phyloP scores from a whole-genome alignment of 768 basidiomycete species.

The Suillus luteus region DNA sequence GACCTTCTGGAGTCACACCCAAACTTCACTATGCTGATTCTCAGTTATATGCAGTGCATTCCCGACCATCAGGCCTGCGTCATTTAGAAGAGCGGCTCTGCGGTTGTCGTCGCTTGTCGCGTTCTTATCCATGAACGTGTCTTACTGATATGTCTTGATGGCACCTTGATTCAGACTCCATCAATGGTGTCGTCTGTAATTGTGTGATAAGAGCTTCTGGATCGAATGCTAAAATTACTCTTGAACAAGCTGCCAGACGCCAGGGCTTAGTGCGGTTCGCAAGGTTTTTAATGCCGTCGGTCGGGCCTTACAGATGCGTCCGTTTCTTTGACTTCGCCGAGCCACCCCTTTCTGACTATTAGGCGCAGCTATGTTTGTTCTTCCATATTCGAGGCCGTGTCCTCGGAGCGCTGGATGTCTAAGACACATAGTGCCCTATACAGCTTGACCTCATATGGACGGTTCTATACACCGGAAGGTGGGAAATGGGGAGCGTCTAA shows the following conservation, averaged over 20 bases:
- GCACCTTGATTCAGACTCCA: background rate
- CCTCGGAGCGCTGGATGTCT: background rate
- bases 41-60: conserved; percentile 64
- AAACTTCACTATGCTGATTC: conserved; percentile 57
- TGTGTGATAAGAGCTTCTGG: background rate
- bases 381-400: background rate
- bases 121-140: background rate
- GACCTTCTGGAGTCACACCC: conserved; percentile 70
- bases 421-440: background rate
- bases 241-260: background rate
- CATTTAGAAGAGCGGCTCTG: conserved; percentile 81
- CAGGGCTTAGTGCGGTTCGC: background rate
- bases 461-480: background rate
- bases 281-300: background rate
- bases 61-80: conserved; percentile 46
- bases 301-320: background rate
- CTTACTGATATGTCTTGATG: background rate
- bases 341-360: background rate
- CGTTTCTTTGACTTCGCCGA: background rate
- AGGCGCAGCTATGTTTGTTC: background rate
- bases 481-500: background rate
- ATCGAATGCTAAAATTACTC: background rate
- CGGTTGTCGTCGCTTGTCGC: conserved; percentile 13
- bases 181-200: background rate
- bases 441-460: background rate